A percentile compares a stretch with the other conserved stretches of the same genome.
Conservation (phyloP, 345 rosid species). For the Acer negundo region DNA sequence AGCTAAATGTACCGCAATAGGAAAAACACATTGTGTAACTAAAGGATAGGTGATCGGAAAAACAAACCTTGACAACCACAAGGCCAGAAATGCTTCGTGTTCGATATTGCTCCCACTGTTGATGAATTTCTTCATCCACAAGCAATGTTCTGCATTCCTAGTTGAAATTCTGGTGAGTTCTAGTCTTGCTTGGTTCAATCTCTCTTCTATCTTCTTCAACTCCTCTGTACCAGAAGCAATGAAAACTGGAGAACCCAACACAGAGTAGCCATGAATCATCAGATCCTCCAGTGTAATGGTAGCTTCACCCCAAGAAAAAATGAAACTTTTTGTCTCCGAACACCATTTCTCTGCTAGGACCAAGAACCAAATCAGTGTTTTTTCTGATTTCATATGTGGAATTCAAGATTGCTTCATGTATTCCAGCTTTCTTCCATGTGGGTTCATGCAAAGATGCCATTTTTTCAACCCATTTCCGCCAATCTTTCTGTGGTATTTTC, state of each 20-base stretch:
- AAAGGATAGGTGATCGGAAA: slow-evolving; percentile 16
- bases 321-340: too few relatives aligned
- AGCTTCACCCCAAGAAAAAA: too few relatives aligned
- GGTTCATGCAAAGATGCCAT: too few relatives aligned
- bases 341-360: slow-evolving; percentile 30
- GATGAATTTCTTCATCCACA: slow-evolving; percentile 21
- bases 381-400: slow-evolving; percentile 28
- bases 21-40: slow-evolving; percentile 28
- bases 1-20: slow-evolving; percentile 46
- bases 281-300: slow-evolving; percentile 4
- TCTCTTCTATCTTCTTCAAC: slow-evolving; percentile 24
- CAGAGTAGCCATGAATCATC: slow-evolving; percentile 32
- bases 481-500: too few relatives aligned
- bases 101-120: slow-evolving; percentile 28
- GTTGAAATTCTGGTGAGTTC: neutral
- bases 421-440: slow-evolving; percentile 24
- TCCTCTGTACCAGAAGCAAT: slow-evolving; percentile 7
- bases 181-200: slow-evolving; percentile 21
- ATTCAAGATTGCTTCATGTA: slow-evolving; percentile 32
- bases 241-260: slow-evolving; percentile 41
- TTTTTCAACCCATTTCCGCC: too few relatives aligned
- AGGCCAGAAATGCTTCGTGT: too few relatives aligned
- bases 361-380: slow-evolving; percentile 30
- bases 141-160: slow-evolving; percentile 26
- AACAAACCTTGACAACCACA: slow-evolving; percentile 43